These are phyloP conservation scores for Umbelopsis sp. DNA, from an alignment of 371 early-diverging fungal genomes.

Conservation along the genomic window DNA sequence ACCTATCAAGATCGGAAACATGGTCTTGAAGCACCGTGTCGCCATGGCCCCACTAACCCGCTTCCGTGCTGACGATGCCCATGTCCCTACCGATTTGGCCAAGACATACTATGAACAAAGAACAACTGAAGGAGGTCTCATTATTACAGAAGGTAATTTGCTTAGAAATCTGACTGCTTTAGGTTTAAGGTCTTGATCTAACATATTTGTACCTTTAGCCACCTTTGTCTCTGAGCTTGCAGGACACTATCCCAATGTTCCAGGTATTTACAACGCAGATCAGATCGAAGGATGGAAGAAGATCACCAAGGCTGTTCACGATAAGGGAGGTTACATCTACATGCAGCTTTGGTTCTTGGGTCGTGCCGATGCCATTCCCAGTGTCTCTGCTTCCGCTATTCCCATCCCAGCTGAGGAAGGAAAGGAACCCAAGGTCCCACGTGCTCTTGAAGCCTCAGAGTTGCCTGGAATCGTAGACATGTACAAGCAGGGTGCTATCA, in stretches of 20 bases:
- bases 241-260: slow-evolving; percentile 31
- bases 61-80: slow-evolving; percentile 16
- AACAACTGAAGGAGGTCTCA: slow-evolving; percentile 44
- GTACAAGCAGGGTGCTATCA: slow-evolving; percentile 36
- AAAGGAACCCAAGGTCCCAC: slow-evolving; percentile 50
- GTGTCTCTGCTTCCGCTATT: slow-evolving; percentile 30
- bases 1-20: slow-evolving; percentile 22
- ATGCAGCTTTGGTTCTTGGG: slow-evolving; percentile 57
- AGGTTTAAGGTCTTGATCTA: neutral
- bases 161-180: neutral
- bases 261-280: slow-evolving; percentile 41
- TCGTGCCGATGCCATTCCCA: slow-evolving; percentile 22
- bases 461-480: slow-evolving; percentile 44
- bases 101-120: slow-evolving; percentile 54
- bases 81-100: slow-evolving; percentile 38
- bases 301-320: slow-evolving; percentile 55
- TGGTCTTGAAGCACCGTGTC: slow-evolving; percentile 37
- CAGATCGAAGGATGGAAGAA: slow-evolving; percentile 55
- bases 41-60: slow-evolving; percentile 50
- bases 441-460: slow-evolving; percentile 62
- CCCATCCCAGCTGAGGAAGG: slow-evolving; percentile 9
- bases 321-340: slow-evolving; percentile 48
- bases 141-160: slow-evolving; percentile 44
- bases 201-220: slow-evolving; percentile 24
- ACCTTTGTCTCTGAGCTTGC: slow-evolving; percentile 41